A percentile compares a stretch with the other conserved stretches of the same genome.
These are phyloP conservation scores for Hemileccinum rubropunctum DNA, from an alignment of 768 basidiomycete species.

Conservation along the genomic window DNA sequence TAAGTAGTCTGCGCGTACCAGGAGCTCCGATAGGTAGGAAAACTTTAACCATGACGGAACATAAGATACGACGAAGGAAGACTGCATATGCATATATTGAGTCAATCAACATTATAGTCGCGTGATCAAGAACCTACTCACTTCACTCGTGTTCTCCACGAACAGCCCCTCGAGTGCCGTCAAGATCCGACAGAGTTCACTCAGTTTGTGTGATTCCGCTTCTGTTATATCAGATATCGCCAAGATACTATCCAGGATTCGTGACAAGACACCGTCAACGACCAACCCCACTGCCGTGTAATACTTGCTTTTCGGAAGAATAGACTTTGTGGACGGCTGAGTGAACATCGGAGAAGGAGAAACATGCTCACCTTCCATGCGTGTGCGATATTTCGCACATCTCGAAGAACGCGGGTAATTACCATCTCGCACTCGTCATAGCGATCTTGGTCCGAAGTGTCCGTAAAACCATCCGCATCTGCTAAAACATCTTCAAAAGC, in stretches of 20 bases:
- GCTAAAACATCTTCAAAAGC: conserved; percentile 42
- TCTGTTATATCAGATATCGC: conserved; percentile 84
- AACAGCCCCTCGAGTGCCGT: conserved; percentile 81
- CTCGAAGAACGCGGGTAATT: conserved; percentile 57
- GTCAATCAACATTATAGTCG: not conserved
- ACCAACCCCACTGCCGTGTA: conserved; percentile 69
- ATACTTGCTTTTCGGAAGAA: conserved; percentile 71
- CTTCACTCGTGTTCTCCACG: conserved; percentile 60
- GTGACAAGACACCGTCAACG: conserved; percentile 62
- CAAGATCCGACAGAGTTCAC: conserved; percentile 78
- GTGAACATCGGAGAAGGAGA: not conserved
- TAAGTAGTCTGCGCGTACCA: conserved; percentile 51
- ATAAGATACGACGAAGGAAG: conserved; percentile 76
- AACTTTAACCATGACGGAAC: conserved; percentile 96
- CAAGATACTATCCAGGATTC: conserved; percentile 70
- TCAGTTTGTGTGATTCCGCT: conserved; percentile 77
- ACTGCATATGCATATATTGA: conserved; percentile 32
- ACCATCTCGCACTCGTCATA: conserved; percentile 76
- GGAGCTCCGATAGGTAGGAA: conserved; percentile 86
- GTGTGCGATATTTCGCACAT: conserved; percentile 61
- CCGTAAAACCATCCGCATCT: conserved; percentile 62
- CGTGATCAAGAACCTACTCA: conserved; percentile 25
- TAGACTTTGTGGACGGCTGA: conserved; percentile 40
- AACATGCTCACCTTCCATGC: conserved; percentile 65
- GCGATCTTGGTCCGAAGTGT: conserved; percentile 66